These are phyloP conservation scores for Penicillium macrosclerotiorum DNA, from an alignment of 495 filamentous ascomycete species.

Conservation along the genomic window DNA sequence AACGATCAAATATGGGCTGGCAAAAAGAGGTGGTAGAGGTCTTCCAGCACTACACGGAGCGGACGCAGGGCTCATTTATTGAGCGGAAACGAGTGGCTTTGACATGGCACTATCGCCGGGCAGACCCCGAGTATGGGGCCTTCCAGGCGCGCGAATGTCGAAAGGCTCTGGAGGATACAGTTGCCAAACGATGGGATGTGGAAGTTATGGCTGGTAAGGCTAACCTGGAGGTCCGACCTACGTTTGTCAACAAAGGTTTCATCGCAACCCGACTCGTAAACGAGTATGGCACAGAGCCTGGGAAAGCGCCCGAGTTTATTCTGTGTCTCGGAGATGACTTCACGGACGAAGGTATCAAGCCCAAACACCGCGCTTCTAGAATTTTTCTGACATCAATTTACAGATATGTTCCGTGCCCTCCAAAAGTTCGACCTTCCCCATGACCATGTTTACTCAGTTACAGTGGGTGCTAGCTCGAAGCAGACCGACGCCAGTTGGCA, in stretches of 20 bases:
- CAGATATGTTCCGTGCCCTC: slow-evolving; percentile 65
- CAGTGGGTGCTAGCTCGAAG: slow-evolving; percentile 83
- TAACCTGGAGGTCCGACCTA: slow-evolving; percentile 94
- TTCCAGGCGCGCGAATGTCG: slow-evolving; percentile 75
- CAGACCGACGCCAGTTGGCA: slow-evolving; percentile 85
- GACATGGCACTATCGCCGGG: slow-evolving; percentile 95
- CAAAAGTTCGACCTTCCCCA: slow-evolving; percentile 53
- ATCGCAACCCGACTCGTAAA: slow-evolving; percentile 77
- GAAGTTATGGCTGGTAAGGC: slow-evolving; percentile 96
- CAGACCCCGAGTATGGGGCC: slow-evolving; percentile 76
- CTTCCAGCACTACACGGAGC: slow-evolving; percentile 82
- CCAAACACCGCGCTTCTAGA: no score
- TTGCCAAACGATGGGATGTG: slow-evolving; percentile 76
- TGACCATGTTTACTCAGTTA: slow-evolving; percentile 77
- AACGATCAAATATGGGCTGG: slow-evolving; percentile 84
- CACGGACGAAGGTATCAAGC: slow-evolving; percentile 95
- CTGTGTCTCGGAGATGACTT: slow-evolving; percentile 92
- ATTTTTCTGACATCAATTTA: no score
- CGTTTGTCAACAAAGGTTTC: slow-evolving; percentile 93
- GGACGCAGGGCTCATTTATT: slow-evolving; percentile 84
- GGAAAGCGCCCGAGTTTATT: slow-evolving; percentile 68
- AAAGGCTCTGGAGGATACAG: slow-evolving; percentile 68
- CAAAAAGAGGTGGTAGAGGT: slow-evolving; percentile 74
- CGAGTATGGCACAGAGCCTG: slow-evolving; percentile 53
- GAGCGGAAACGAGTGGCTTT: slow-evolving; percentile 89